These are phyloP conservation scores for Arthrobotrys conoides DNA, from an alignment of 2,329 filamentous ascomycete species.

Conservation along the genomic window DNA sequence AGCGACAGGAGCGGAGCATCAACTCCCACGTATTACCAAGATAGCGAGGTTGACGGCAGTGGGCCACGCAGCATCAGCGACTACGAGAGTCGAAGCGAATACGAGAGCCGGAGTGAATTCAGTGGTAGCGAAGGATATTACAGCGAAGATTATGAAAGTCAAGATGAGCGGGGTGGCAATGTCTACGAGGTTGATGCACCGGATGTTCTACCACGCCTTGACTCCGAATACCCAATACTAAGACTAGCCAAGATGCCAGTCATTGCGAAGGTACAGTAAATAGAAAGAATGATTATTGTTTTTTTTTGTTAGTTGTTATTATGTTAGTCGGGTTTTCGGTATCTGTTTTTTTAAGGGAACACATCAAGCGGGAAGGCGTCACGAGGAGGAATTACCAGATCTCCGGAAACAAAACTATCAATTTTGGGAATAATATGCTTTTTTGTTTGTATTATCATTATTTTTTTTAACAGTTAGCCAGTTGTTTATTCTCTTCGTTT, in stretches of 20 bases:
- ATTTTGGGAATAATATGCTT: slow-evolving; percentile 31
- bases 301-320: slow-evolving; percentile 31
- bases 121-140: slow-evolving; percentile 55
- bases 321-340: slow-evolving; percentile 24
- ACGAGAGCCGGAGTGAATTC: slow-evolving; percentile 57
- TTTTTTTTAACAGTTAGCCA: slow-evolving; percentile 6
- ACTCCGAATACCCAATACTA: slow-evolving; percentile 45
- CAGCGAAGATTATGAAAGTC: slow-evolving; percentile 57
- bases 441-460: not conserved
- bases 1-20: slow-evolving; percentile 52
- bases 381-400: slow-evolving; percentile 34
- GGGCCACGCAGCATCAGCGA: slow-evolving; percentile 50
- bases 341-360: slow-evolving; percentile 32
- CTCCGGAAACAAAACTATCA: slow-evolving; percentile 28
- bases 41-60: slow-evolving; percentile 51
- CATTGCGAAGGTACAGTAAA: slow-evolving; percentile 22
- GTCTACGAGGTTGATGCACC: slow-evolving; percentile 55
- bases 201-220: slow-evolving; percentile 39
- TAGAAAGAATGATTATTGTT: slow-evolving; percentile 22
- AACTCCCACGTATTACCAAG: slow-evolving; percentile 54
- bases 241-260: slow-evolving; percentile 36
- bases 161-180: slow-evolving; percentile 37
- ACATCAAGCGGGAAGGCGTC: slow-evolving; percentile 30
- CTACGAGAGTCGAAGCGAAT: slow-evolving; percentile 50
- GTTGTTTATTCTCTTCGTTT: not conserved